Evolutionary conservation across 2,329 filamentous ascomycete genomes (phyloP), one percentile per base, ranked within the genome.

Genomic region (Verruconis gallopava): DNA sequence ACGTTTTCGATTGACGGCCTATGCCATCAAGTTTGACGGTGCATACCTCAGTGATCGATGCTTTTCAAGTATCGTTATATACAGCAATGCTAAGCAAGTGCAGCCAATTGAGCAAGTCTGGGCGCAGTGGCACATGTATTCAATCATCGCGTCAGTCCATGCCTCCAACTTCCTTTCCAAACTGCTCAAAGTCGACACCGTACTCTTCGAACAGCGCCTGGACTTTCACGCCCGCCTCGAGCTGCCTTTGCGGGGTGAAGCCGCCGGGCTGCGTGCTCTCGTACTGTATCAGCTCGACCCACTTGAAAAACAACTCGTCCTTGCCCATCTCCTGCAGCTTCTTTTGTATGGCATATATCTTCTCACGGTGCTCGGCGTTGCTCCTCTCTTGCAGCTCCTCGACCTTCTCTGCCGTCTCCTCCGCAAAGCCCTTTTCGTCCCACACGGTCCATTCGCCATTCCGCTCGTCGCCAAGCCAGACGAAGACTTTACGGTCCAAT

Each of bases 261-360:
- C 83, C 84, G 14, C 80, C 84, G 0, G 85, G 82, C 50, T 74
- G 73, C 25, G 77, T 80, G 33, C 83, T 80, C 62, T 94, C 86
- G 53, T 77, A 93, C 62, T 95, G 86, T 38, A 95, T 78, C 55
- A 93, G 73, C 65, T 95, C 88, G 38, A 94, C 83, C 85, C 86
- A 94, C 43, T 81, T 76, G 64, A 83, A 94, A 64, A 95, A 95
- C 41, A 95, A 60, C 48, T 81, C 77, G 59, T 94, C 88, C 62
- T 94, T 93, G 34, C 81, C 85, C 60, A 91, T 69, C 2, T 71
- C 71, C 1, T 73, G 71, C 50, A 95, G 68, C 15, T 77, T 77
- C 34, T 91, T 81, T 51, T 84, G 79, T 58, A 95, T 93, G 2
- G 73, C 71, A 47, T 91, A 74, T 5, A 95, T 79, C 61, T 91